A percentile compares a stretch with the other conserved stretches of the same genome.
Conservation (phyloP, 768 basidiomycete genomes). For the Boletus barrowsii region DNA sequence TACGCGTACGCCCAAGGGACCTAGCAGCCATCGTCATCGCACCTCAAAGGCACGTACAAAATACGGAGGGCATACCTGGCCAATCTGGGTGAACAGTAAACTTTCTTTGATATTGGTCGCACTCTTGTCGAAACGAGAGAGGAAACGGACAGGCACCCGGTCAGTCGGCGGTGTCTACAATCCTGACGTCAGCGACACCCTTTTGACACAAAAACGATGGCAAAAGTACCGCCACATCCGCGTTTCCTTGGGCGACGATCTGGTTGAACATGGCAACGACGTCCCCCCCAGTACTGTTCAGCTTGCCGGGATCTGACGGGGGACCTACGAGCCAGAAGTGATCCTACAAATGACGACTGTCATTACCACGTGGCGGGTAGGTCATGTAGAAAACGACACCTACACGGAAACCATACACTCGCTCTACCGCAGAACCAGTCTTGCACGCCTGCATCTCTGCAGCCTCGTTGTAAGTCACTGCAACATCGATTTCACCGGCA, state of each 20-base stretch:
- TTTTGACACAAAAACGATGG: background rate
- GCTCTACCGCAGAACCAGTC: slow-evolving; percentile 30
- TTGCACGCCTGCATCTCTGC: slow-evolving; percentile 41
- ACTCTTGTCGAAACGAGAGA: slow-evolving; percentile 56
- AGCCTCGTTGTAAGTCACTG: slow-evolving; percentile 51
- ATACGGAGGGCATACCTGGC: slow-evolving; percentile 35
- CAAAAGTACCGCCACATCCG: slow-evolving; percentile 36
- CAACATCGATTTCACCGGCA: slow-evolving; percentile 44
- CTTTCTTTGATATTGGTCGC: slow-evolving; percentile 61
- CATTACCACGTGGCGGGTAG: background rate
- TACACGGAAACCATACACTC: slow-evolving; percentile 46
- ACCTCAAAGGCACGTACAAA: background rate
- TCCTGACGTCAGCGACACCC: background rate
- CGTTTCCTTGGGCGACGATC: slow-evolving; percentile 44
- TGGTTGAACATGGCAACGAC: slow-evolving; percentile 46
- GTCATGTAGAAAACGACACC: slow-evolving; percentile 8
- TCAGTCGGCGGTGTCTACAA: slow-evolving; percentile 27
- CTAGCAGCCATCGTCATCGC: slow-evolving; percentile 23
- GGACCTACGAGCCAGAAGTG: slow-evolving; percentile 54
- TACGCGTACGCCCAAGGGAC: slow-evolving; percentile 53
- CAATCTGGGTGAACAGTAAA: slow-evolving; percentile 45
- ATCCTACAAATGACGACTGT: slow-evolving; percentile 33
- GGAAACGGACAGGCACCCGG: slow-evolving; percentile 43
- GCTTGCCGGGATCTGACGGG: slow-evolving; percentile 41
- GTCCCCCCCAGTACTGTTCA: slow-evolving; percentile 30